Evolutionary conservation across 2,329 filamentous ascomycete species (phyloP).

Genomic region (Talaromyces rugulosus): DNA sequence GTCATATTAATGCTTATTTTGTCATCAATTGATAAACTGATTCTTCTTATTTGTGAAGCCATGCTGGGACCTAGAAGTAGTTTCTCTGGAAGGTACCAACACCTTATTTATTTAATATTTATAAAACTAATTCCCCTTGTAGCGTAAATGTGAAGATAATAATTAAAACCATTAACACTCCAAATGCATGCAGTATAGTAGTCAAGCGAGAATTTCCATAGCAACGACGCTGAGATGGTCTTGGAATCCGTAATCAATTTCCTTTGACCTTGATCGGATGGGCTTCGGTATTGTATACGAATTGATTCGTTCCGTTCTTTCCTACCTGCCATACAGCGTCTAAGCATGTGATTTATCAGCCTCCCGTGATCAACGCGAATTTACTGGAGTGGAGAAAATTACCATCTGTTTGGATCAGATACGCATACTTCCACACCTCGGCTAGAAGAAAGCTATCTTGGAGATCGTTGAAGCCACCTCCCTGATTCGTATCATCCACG

Average conservation of each 20-base stretch:
- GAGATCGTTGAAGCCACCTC: conserved; percentile 62
- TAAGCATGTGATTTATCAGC: conserved; percentile 14
- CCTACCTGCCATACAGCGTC: conserved; percentile 60
- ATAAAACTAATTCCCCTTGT: too few species aligned
- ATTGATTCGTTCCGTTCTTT: conserved; percentile 46
- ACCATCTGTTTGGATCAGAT: conserved; percentile 60
- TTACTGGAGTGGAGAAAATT: conserved; percentile 8
- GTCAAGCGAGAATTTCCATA: too few species aligned
- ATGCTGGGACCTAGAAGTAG: too few species aligned
- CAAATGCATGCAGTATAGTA: too few species aligned
- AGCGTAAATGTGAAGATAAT: too few species aligned
- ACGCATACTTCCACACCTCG: conserved; percentile 80
- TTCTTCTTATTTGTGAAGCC: too few species aligned
- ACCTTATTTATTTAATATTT: too few species aligned
- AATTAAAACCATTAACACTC: too few species aligned
- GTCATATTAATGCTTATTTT: too few species aligned
- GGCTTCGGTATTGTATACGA: conserved; percentile 62
- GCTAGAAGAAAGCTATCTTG: conserved; percentile 88
- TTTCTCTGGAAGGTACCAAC: too few species aligned
- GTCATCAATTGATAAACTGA: too few species aligned
- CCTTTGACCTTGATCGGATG: conserved; percentile 52
- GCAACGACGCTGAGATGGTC: too few species aligned
- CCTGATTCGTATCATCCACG: conserved; percentile 57
- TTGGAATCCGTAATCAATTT: not conserved
- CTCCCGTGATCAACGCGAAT: not conserved